Base-by-base conservation (phyloP, 2,329 filamentous ascomycete genomes). In the Aspergillus proliferans region DNA sequence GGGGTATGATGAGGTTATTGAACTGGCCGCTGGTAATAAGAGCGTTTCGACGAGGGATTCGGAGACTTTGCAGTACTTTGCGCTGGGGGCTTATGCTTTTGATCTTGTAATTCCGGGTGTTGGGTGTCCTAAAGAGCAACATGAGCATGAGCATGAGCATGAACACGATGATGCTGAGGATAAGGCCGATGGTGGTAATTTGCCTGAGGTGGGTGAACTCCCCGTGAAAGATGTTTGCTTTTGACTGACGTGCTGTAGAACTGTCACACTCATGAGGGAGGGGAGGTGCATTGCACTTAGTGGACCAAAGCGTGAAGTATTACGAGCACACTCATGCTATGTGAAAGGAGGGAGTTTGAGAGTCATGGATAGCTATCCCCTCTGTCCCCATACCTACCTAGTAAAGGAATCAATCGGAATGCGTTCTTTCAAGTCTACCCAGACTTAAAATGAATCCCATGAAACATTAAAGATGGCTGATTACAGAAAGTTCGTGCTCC, bases 61-160 rank as follows among this genome's bases (percentile, higher is more conserved):
- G 28, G 77, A 85, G 53, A 76, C 78, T 0, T 71, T 87, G 39
- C 81, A 85, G 66, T 85, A 83, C 65, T 87, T 88, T 62, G 84
- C 85, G 4, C 76, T 85, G 1, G 58, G 86, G 50, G 81, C 74
- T 1, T 87, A 84, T 64, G 83, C 83, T 0, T 81, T 77, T 54
- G 83, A 87, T 51, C 75, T 87, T 57, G 80, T 80, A 6, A 71
- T 80, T 4, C 83, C 83, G 0, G 83, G 83, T 0, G 73, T 77
- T 24, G 84, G 84, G 0, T 87, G 84, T 62, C 63, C 77, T 0
- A 82, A 83, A 3, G 38, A 52, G 3, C 57, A 58, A 15, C 26
- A 12, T 30, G 10, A 30, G 4, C 26, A 30, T 30, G 44, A 53
- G n/a, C n/a, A n/a, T n/a, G 15, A 15, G 15, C 48, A 52, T 10